Percentiles rank a stretch among this genome's conserved stretches.
These are phyloP conservation scores for Suillus alpinus DNA, from an alignment of 768 basidiomycete genomes.

Conservation along the genomic window DNA sequence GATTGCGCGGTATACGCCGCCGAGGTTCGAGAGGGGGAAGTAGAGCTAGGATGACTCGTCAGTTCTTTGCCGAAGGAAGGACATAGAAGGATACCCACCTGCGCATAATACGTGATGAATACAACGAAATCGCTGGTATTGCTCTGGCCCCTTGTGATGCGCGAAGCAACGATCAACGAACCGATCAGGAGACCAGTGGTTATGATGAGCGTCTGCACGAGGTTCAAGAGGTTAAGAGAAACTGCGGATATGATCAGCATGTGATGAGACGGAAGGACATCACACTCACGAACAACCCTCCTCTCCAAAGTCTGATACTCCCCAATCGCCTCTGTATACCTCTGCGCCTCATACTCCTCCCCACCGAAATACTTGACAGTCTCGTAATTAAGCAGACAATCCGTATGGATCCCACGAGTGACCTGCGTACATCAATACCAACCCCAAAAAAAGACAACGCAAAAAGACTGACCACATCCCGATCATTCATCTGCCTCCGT, in stretches of 20 bases:
- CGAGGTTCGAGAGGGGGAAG: constrained; percentile 72
- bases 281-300: constrained; percentile 62
- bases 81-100: constrained; percentile 42
- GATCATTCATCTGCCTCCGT: constrained; percentile 79
- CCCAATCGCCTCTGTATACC: constrained; percentile 68
- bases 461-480: constrained; percentile 56
- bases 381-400: constrained; percentile 77
- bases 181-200: constrained; percentile 81
- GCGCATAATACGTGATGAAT: constrained; percentile 80
- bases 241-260: constrained; percentile 38
- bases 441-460: not conserved
- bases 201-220: constrained; percentile 81
- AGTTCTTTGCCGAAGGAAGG: not conserved
- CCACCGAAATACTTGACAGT: constrained; percentile 91
- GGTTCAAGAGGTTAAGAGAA: constrained; percentile 70
- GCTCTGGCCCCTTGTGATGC: constrained; percentile 54
- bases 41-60: constrained; percentile 47
- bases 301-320: constrained; percentile 75
- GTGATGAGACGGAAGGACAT: not conserved
- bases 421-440: constrained; percentile 35
- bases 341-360: constrained; percentile 71
- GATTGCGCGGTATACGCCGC: constrained; percentile 73
- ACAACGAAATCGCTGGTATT: constrained; percentile 65
- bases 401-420: constrained; percentile 81
- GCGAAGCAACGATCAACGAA: constrained; percentile 66